Base-by-base conservation (phyloP, 2,329 filamentous ascomycete species). In the Fusarium longipes region DNA sequence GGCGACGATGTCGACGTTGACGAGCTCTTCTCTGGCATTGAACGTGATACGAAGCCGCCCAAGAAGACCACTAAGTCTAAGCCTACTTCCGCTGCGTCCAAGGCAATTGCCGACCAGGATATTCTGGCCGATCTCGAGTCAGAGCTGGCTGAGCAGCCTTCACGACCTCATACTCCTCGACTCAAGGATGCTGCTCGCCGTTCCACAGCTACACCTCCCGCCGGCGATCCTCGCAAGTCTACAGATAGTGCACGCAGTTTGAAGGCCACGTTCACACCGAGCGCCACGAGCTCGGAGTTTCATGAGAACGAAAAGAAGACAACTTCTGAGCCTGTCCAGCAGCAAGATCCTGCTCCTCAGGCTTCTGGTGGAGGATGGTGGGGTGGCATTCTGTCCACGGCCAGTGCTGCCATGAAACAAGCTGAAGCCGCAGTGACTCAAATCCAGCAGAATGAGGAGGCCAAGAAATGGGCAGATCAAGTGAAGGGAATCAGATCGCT, bases 381-480 rank as follows among this genome's bases (percentile, higher is more conserved):
- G 92, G 93, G 93, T 75, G 91, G 93, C 22, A 81, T 97, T 51
- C 86, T 96, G 73, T 92, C 92, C 39, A 94, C 93, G 1, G 93
- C 93, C 33, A 88, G 90, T 5, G 90, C 91, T n/a, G 92, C 91
- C 25, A 89, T 96, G 80, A 97, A 96, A 83, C 93, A 95, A 78
- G 95, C 96, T 44, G 94, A 97, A 80, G 93, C 91, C 9, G 91
- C 94, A 1, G 94, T 97, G 68, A 97, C 95, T 77, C 93, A 98
- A 78, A 94, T 99, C 45, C 93, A 97, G 77, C 91, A 96, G 76
- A 97, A 97, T 74, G 93, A 98, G 76, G 96, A 99, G 78, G 96
- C 95, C 50, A 94, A 95, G 82, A 92, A 93, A 77, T 99, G 95
- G 93, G 93, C 94, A 2, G 92, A 97, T 52, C 95, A 98, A 77